Evolutionary conservation across 768 basidiomycete species (phyloP).

Genomic region (Lactarius quietus): DNA sequence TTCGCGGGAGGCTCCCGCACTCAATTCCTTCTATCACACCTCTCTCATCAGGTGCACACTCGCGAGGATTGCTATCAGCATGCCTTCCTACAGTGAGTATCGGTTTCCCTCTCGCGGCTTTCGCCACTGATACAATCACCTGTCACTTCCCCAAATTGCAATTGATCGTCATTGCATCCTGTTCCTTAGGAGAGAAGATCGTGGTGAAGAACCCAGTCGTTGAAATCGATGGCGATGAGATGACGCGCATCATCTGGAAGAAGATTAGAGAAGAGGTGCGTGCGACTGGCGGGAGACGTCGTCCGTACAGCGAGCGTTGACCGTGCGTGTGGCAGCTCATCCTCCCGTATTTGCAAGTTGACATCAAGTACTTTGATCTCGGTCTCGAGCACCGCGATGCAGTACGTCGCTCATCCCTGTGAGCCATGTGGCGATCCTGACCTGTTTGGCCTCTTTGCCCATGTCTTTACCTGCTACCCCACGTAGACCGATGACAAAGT

Average conservation of each 20-base stretch:
- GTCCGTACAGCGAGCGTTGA: no score
- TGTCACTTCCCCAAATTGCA: background rate
- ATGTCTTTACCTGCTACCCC: background rate
- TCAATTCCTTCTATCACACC: constrained; percentile 5
- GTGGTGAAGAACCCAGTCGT: constrained; percentile 85
- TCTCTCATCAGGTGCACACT: background rate
- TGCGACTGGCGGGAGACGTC: no score
- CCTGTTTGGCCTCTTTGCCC: no score
- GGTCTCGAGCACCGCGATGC: constrained; percentile 91
- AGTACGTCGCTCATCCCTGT: constrained; percentile 39
- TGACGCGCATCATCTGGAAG: constrained; percentile 99
- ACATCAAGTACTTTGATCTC: constrained; percentile 99
- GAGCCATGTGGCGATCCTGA: background rate
- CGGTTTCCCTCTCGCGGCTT: background rate
- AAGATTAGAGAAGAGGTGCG: constrained; percentile 92
- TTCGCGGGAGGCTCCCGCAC: constrained; percentile 15
- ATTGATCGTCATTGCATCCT: background rate
- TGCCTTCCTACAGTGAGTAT: constrained; percentile 22
- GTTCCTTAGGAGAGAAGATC: constrained; percentile 50
- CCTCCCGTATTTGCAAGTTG: constrained; percentile 88
- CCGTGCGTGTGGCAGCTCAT: constrained; percentile 69
- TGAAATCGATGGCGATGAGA: constrained; percentile 96
- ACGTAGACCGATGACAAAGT: constrained; percentile 87
- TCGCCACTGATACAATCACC: background rate
- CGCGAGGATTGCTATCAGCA: constrained; percentile 20